Evolutionary conservation across 768 basidiomycete species (phyloP).

Genomic region (Nidula microcarpa): DNA sequence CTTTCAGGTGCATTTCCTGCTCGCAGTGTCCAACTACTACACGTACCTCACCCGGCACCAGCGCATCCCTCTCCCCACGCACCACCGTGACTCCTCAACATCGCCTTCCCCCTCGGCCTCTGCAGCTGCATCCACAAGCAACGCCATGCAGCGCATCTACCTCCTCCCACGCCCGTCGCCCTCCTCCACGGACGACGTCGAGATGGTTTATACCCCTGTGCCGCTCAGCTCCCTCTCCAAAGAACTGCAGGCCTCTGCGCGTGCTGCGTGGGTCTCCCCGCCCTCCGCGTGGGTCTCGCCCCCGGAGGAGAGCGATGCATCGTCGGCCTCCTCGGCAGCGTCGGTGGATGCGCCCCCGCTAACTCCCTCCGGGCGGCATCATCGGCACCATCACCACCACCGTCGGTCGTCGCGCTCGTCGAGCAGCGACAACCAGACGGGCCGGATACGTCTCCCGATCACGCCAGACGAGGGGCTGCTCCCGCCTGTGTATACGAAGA

Average conservation of each 20-base stretch:
- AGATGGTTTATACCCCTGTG: slow-evolving; percentile 71
- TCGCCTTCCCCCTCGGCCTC: slow-evolving; percentile 6
- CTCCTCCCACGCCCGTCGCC: slow-evolving; percentile 42
- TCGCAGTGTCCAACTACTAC: slow-evolving; percentile 69
- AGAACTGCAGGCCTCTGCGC: slow-evolving; percentile 50
- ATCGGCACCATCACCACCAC: slow-evolving; percentile 22
- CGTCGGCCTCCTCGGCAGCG: slow-evolving; percentile 22
- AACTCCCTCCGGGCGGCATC: slow-evolving; percentile 22
- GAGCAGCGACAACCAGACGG: slow-evolving; percentile 19
- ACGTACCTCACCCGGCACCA: slow-evolving; percentile 47
- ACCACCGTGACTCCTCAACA: slow-evolving; percentile 9
- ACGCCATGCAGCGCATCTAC: slow-evolving; percentile 55
- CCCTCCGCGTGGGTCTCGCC: slow-evolving; percentile 9
- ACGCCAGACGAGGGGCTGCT: slow-evolving; percentile 42
- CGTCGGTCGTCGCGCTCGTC: slow-evolving; percentile 15
- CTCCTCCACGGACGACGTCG: slow-evolving; percentile 16
- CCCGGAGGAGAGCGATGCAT: slow-evolving; percentile 7
- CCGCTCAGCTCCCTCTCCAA: slow-evolving; percentile 53
- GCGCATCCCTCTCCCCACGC: slow-evolving; percentile 10
- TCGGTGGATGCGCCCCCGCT: slow-evolving; percentile 9
- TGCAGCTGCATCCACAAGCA: slow-evolving; percentile 13
- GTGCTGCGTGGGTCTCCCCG: slow-evolving; percentile 63
- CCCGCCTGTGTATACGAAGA: slow-evolving; percentile 20
- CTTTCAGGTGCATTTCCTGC: slow-evolving; percentile 68
- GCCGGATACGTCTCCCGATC: slow-evolving; percentile 42